Percentiles rank a stretch among this genome's conserved stretches.
Evolutionary conservation across 2,329 filamentous ascomycete species (phyloP).

Genomic region (Dactylellina leptospora): DNA sequence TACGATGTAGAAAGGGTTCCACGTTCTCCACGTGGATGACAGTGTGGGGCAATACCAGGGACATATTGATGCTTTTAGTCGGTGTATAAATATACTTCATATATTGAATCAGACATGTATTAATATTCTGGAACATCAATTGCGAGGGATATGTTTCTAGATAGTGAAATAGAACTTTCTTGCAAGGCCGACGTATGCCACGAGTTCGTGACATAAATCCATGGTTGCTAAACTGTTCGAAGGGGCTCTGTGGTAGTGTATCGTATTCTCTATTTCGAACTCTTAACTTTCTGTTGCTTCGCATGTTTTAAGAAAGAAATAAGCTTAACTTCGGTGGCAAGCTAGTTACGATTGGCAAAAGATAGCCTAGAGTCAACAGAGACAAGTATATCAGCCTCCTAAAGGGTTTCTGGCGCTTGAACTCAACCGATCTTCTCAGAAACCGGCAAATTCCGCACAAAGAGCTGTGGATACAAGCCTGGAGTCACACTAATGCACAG

Average conservation of each 20-base stretch:
- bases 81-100: neutral
- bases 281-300: neutral
- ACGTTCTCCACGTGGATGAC: constrained; percentile 44
- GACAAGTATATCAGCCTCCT: constrained; percentile 13
- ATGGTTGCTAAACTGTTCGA: neutral
- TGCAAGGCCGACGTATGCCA: constrained; percentile 15
- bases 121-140: no score
- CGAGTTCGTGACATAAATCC: neutral
- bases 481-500: neutral
- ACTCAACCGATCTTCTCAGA: neutral
- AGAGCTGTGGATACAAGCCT: neutral
- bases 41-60: constrained; percentile 1
- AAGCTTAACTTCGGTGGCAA: constrained; percentile 20
- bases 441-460: neutral
- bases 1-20: no score
- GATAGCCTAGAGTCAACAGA: neutral
- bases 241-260: neutral
- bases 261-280: neutral
- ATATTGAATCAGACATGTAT: no score
- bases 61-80: neutral
- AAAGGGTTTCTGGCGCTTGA: neutral
- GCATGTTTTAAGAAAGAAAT: constrained; percentile 2
- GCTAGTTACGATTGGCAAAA: constrained; percentile 18
- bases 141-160: no score
- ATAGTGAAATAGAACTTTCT: neutral